Evolutionary conservation across 345 rosid species (phyloP), one percentile per base, ranked within the genome.

Genomic region (Bruguiera gymnorhiza): DNA sequence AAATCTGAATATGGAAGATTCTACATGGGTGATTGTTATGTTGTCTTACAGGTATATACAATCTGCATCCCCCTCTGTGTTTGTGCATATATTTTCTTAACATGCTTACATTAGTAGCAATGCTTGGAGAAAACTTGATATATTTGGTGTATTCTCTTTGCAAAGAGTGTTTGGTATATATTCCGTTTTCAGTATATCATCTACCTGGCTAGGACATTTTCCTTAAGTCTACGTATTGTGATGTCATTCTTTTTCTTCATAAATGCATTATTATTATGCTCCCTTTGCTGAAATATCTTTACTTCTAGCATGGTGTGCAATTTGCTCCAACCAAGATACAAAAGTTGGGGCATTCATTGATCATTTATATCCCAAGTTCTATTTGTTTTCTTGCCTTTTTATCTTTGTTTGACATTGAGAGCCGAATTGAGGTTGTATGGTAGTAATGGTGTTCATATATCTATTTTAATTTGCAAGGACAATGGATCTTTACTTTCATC

Each of bases 1-100:
- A 92, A 90, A 73, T 81, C 98, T 34, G 97, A 90, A 62, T 70
- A 90, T 84, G 99, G 99, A 75, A 96, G 92, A 78, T 96, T 96
- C 84, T 92, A 90, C 80, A 84, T 83, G 85, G 99, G 99, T 30
- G 99, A 96, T 85, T 82, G 84, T 43, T 96, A 96, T 87, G 87
- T 96, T 73, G 81, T 96, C 57, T 87, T 96, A 80, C 97, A 92
- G 98, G 99, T 95, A 65, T 27, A 58, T n/a, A 53, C 30, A 30
- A 3, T 53, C 26, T 75, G 53, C 60, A 23, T 65, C 53, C 48
- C 19, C 11, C 36, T 34, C 21, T 2, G 6, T 48, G 50, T 43
- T 13, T 43, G 50, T 13, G 50, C 20, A 1, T 52, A 1, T 31
- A n/a, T 27, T 56, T 56, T 56, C 30, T 2, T 20, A 13, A 6